Evolutionary conservation across 1,284 basidiomycete species (phyloP).

Genomic region (Taiwanofungus camphoratus): DNA sequence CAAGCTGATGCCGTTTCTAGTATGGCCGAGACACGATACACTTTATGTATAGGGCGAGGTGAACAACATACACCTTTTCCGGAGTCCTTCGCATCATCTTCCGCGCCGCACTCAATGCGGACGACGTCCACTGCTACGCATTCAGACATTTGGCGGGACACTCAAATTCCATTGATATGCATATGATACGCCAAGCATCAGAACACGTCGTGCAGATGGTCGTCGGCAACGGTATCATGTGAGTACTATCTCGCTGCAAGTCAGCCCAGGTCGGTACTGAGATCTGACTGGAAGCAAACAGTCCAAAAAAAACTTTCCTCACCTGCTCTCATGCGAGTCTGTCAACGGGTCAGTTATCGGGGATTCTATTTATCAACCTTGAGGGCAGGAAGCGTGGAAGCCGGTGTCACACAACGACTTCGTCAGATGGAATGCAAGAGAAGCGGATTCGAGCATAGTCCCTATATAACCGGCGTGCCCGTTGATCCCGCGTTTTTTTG

Average conservation of each 20-base stretch:
- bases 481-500: not conserved
- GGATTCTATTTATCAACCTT: not conserved
- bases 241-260: conserved; percentile 5
- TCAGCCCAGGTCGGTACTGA: not conserved
- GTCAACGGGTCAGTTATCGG: not conserved
- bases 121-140: too few species aligned
- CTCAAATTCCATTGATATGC: too few species aligned
- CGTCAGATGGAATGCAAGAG: not conserved
- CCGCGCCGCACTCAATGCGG: too few species aligned
- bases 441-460: not conserved
- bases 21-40: too few species aligned
- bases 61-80: too few species aligned
- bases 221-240: conserved; percentile 8
- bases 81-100: too few species aligned
- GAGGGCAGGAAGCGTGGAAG: conserved; percentile 1
- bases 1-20: too few species aligned
- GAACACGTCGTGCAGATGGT: not conserved
- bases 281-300: conserved; percentile 1
- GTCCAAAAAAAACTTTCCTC: conserved; percentile 5
- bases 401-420: not conserved
- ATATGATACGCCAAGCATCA: too few species aligned
- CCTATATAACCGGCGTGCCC: conserved; percentile 6
- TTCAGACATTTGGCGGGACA: too few species aligned
- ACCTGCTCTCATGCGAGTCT: not conserved
- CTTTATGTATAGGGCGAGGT: too few species aligned